A percentile compares a stretch with the other conserved stretches of the same genome.
Evolutionary conservation across 73 alveolate genomes (phyloP).

Genomic region (Paramecium primaurelia): DNA sequence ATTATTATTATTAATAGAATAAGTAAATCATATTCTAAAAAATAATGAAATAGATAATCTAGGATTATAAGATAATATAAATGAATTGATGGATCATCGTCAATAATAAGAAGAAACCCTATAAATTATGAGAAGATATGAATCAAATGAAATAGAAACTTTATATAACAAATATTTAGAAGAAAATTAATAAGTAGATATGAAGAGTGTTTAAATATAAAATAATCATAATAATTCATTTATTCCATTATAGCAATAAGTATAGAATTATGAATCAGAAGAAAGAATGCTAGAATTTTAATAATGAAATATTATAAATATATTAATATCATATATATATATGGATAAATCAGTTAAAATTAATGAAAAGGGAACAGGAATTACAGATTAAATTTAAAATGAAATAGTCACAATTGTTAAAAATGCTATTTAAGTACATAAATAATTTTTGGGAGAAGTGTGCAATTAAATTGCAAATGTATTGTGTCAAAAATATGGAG

Average conservation of each 20-base stretch:
- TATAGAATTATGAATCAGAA: background rate
- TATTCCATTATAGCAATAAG: background rate
- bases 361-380: constrained; percentile 20
- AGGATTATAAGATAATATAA: background rate
- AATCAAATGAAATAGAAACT: no score
- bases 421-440: background rate
- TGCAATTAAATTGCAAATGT: background rate
- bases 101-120: no score
- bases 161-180: no score
- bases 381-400: background rate
- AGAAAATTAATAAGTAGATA: no score
- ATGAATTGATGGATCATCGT: no score
- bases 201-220: no score
- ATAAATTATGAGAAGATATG: no score
- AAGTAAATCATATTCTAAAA: background rate
- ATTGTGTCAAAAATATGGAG: constrained; percentile 8
- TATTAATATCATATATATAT: no score
- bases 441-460: background rate
- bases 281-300: no score
- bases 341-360: constrained; percentile 16
- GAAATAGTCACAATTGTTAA: constrained; percentile 2
- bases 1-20: background rate
- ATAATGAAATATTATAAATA: no score
- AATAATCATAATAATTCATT: background rate
- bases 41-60: background rate